Evolutionary conservation across 495 filamentous ascomycete genomes (phyloP), one percentile per base, ranked within the genome.

Genomic region (Mytilinidion resinicola): DNA sequence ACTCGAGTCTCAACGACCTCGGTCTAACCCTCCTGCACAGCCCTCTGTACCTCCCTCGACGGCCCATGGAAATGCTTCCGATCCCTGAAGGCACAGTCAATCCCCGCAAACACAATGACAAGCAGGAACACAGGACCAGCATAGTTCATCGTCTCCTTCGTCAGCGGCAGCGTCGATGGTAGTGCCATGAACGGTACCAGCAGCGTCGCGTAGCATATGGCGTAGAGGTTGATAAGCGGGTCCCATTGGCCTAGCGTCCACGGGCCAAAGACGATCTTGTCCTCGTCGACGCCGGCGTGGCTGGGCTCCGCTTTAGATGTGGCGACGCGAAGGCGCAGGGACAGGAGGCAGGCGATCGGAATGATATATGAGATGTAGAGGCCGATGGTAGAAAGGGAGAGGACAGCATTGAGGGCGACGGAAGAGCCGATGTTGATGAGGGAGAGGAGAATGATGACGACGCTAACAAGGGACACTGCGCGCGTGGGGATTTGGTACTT

Each of bases 121-220:
- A 48, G 30, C 19, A 77, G 75, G 64, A 86, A 85, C 30, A 85
- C 82, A n/a, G 80, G 82, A 35, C 73, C 77, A 25, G 82, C 82
- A 65, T 85, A 85, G 66, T 85, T 79, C 77, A 80, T 62, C 19
- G 41, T 48, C n/a, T 48, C 49, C 19, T 50, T 36, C 5, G 53
- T 42, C 39, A 68, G 19, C 0, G 62, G 66, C 12, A 59, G n/a
- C 15, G 61, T 65, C 14, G 71, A 73, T 0, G 77, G 77, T 75
- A 79, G 44, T 9, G 54, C 42, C 43, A 57, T 35, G 54, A 51
- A 57, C 25, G 44, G 21, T 4, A 48, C 41, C 5, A 50, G 14
- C 5, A 51, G 9, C 10, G 14, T 37, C 30, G 42, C 54, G 50
- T 57, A 57, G 42, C 41, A 49, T 1, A 57, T 12, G 9, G 38